A percentile compares a stretch with the other conserved stretches of the same genome.
These are phyloP conservation scores for Ceratocystis alfenasii DNA, from an alignment of 2,329 filamentous ascomycete species.

Conservation along the genomic window DNA sequence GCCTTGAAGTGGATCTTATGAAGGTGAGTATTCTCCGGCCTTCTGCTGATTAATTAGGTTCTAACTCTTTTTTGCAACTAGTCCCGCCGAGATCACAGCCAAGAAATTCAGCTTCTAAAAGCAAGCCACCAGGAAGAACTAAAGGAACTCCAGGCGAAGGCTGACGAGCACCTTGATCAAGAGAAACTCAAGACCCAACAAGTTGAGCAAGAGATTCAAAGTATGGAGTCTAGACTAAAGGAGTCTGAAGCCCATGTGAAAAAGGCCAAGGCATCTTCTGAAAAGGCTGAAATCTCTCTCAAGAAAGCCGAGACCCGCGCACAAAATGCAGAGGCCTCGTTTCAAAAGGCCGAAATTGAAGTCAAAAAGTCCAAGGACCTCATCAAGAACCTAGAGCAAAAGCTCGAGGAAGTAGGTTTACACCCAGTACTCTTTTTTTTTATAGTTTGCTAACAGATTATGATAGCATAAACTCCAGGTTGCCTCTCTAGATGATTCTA, in stretches of 20 bases:
- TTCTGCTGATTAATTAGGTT: neutral
- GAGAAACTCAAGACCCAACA: constrained; percentile 27
- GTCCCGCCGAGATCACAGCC: constrained; percentile 47
- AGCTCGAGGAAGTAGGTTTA: constrained; percentile 25
- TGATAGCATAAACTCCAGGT: constrained; percentile 25
- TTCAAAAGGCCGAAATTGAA: neutral
- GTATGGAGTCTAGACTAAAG: neutral
- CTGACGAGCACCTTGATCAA: constrained; percentile 23
- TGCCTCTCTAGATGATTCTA: constrained; percentile 37
- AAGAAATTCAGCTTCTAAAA: constrained; percentile 47
- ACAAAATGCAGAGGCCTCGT: constrained; percentile 13
- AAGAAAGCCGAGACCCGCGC: neutral
- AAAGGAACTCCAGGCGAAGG: constrained; percentile 4
- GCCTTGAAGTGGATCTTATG: constrained; percentile 50
- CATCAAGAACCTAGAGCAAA: constrained; percentile 27
- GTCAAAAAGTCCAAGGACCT: constrained; percentile 24
- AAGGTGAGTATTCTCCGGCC: constrained; percentile 35
- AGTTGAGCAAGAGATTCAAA: neutral
- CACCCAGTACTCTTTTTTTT: no score
- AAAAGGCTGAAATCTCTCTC: constrained; percentile 16
- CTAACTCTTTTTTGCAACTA: constrained; percentile 28
- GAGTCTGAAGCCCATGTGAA: neutral
- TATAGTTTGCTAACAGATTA: constrained; percentile 6
- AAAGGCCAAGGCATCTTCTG: constrained; percentile 13
- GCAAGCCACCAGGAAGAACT: constrained; percentile 27